Percentiles rank a stretch among this genome's conserved stretches.
phyloP scores from a whole-genome alignment of 345 rosid genomes.

The Bruguiera sexangula region DNA sequence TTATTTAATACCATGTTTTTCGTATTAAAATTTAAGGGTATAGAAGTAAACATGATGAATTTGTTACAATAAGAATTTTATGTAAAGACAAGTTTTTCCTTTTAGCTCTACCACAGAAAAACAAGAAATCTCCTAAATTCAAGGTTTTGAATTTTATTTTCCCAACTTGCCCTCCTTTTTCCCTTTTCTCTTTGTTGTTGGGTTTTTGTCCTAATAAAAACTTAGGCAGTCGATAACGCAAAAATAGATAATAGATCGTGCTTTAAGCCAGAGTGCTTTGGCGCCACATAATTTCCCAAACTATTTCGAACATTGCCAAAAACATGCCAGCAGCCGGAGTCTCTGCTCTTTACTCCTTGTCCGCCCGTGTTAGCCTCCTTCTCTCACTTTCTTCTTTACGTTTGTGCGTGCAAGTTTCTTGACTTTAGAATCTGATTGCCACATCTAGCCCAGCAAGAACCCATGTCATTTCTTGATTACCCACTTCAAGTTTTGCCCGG shows the following conservation, averaged over 20 bases:
- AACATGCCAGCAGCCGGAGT: slow-evolving; percentile 22
- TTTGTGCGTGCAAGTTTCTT: not conserved
- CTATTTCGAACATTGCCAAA: not conserved
- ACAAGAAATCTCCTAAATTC: too few relatives aligned
- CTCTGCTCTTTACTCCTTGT: slow-evolving; percentile 51
- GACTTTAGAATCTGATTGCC: slow-evolving; percentile 18
- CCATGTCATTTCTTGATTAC: slow-evolving; percentile 26
- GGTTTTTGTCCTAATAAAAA: slow-evolving; percentile 12
- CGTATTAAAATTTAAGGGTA: too few relatives aligned
- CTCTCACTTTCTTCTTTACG: not conserved
- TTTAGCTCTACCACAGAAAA: too few relatives aligned
- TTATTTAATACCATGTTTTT: too few relatives aligned
- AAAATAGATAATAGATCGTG: not conserved
- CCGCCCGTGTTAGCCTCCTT: slow-evolving; percentile 36
- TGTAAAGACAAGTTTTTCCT: too few relatives aligned
- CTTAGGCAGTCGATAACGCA: not conserved
- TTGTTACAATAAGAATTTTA: too few relatives aligned
- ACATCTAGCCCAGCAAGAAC: slow-evolving; percentile 24
- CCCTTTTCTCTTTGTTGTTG: too few relatives aligned
- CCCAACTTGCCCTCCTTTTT: too few relatives aligned
- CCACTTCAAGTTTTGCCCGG: slow-evolving; percentile 30
- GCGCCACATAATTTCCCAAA: slow-evolving; percentile 3
- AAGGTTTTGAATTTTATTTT: too few relatives aligned
- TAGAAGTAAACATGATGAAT: too few relatives aligned
- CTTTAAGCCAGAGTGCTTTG: not conserved